Percentiles rank a stretch among this genome's conserved stretches.
phyloP scores from a whole-genome alignment of 495 filamentous ascomycete genomes.

The Cercophora sp. region DNA sequence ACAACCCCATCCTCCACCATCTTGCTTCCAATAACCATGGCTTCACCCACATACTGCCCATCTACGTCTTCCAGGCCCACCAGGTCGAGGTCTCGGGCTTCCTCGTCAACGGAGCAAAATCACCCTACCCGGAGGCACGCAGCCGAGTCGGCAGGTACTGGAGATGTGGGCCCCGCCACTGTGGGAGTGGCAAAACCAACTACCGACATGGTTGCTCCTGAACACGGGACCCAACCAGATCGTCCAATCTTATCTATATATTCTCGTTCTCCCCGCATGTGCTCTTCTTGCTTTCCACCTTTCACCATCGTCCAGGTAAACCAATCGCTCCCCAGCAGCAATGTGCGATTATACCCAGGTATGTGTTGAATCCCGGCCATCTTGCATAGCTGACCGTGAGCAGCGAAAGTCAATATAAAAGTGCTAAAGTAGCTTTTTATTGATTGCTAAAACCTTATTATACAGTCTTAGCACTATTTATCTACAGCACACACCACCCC shows the following conservation, averaged over 20 bases:
- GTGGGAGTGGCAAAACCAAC: too few relatives aligned
- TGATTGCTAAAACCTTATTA: too few relatives aligned
- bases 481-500: too few relatives aligned
- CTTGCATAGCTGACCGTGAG: neutral
- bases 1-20: conserved; percentile 63
- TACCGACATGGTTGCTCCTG: too few relatives aligned
- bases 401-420: conserved; percentile 35
- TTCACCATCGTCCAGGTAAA: conserved; percentile 1
- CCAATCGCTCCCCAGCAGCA: conserved; percentile 5
- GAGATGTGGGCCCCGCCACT: conserved; percentile 63
- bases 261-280: neutral
- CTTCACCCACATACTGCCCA: conserved; percentile 64
- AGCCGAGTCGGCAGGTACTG: conserved; percentile 56
- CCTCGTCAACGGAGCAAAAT: conserved; percentile 37
- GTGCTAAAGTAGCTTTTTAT: too few relatives aligned
- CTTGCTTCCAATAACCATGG: conserved; percentile 43
- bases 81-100: conserved; percentile 71
- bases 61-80: conserved; percentile 60
- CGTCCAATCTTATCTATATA: neutral
- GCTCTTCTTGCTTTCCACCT: neutral
- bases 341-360: conserved; percentile 3
- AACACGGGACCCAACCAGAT: too few relatives aligned
- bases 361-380: conserved; percentile 1
- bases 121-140: conserved; percentile 57
- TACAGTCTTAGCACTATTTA: too few relatives aligned